Percentiles rank a stretch among this genome's conserved stretches.
Conservation (phyloP, 345 rosid genomes). For the Euphorbia lathyris region DNA sequence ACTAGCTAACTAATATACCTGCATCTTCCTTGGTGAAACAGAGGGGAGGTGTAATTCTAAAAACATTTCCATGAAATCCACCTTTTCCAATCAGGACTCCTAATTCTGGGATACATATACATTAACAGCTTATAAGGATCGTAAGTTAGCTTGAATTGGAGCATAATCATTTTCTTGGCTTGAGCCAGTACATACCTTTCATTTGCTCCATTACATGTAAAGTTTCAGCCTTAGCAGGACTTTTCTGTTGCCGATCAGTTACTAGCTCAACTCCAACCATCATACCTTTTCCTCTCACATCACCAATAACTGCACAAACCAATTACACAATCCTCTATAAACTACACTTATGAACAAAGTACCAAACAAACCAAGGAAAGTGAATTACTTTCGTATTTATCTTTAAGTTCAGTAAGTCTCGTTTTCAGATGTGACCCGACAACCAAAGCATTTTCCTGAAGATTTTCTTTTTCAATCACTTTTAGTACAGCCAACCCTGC, state of each 20-base stretch:
- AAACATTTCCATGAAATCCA: conserved; percentile 79
- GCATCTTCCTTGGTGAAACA: conserved; percentile 93
- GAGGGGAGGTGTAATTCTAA: conserved; percentile 95
- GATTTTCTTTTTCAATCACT: conserved; percentile 89
- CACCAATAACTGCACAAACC: conserved; percentile 67
- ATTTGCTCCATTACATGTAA: conserved; percentile 75
- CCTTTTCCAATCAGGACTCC: conserved; percentile 93
- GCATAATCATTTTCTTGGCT: not conserved
- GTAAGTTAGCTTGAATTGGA: not conserved
- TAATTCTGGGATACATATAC: conserved; percentile 41
- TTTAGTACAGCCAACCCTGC: conserved; percentile 87
- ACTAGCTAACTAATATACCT: too few species aligned
- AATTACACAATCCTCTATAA: not conserved
- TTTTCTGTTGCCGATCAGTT: conserved; percentile 65
- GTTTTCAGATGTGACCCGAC: conserved; percentile 82
- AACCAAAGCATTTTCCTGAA: conserved; percentile 68
- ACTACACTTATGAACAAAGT: not conserved
- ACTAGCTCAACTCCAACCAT: conserved; percentile 99
- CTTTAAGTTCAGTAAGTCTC: conserved; percentile 64
- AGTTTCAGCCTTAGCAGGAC: conserved; percentile 78
- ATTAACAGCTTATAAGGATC: not conserved
- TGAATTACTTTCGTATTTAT: conserved; percentile 65
- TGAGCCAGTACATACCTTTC: conserved; percentile 57
- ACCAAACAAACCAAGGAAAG: not conserved
- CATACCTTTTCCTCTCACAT: conserved; percentile 90